A percentile compares a stretch with the other conserved stretches of the same genome.
Evolutionary conservation across 1,139 yeast species (phyloP).

Genomic region (Zygotorulaspora mrakii): DNA sequence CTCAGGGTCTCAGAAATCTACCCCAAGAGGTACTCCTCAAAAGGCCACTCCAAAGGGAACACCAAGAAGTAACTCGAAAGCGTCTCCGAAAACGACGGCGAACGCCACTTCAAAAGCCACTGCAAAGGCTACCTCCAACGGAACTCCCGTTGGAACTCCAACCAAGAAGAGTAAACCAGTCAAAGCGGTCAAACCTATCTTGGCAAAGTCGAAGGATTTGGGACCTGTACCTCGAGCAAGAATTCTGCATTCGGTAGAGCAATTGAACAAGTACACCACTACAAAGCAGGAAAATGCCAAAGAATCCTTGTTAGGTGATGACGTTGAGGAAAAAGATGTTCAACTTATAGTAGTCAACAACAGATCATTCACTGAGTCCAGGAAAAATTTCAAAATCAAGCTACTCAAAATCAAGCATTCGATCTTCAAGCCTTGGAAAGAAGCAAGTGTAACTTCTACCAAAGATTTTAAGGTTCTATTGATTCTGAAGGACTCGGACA

Average conservation of each 20-base stretch:
- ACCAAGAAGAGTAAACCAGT: conserved; percentile 20
- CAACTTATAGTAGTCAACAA: conserved; percentile 49
- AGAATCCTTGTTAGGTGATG: conserved; percentile 45
- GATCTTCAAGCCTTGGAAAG: conserved; percentile 33
- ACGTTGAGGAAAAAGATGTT: conserved; percentile 46
- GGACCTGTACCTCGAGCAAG: conserved; percentile 18
- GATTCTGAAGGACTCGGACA: conserved; percentile 46
- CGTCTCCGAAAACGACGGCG: not conserved
- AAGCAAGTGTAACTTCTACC: conserved; percentile 36
- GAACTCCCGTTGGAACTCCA: conserved; percentile 8
- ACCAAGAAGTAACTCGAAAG: conserved; percentile 1
- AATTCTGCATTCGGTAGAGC: conserved; percentile 46
- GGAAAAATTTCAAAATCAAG: conserved; percentile 71
- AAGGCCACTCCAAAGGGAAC: conserved; percentile 10
- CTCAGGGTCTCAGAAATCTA: conserved; percentile 21
- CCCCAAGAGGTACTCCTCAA: conserved; percentile 24
- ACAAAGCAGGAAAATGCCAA: conserved; percentile 36
- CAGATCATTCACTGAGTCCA: conserved; percentile 54
- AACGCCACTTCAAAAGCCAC: conserved; percentile 22
- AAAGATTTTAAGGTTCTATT: conserved; percentile 62
- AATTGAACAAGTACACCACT: conserved; percentile 45
- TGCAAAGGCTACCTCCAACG: conserved; percentile 13
- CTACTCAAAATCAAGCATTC: conserved; percentile 42
- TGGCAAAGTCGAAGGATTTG: conserved; percentile 9
- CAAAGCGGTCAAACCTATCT: conserved; percentile 9